Evolutionary conservation across 2,329 filamentous ascomycete genomes (phyloP).

Genomic region (Penicillium hesseltinei): DNA sequence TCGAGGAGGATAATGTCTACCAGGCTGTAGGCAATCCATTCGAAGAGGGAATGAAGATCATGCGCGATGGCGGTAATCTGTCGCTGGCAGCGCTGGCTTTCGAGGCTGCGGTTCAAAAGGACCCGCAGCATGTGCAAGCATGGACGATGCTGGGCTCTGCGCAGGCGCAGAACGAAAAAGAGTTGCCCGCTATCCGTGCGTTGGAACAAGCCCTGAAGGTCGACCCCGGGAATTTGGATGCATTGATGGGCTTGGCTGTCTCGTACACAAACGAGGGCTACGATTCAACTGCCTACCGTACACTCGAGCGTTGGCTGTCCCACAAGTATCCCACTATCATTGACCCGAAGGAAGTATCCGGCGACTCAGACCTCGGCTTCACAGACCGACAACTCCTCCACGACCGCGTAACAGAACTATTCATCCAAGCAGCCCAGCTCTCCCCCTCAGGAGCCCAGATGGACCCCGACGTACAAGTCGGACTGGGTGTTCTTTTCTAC

Average conservation of each 20-base stretch:
- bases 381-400: slow-evolving; percentile 88
- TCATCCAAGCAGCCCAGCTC: slow-evolving; percentile 88
- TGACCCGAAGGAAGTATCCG: slow-evolving; percentile 67
- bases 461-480: slow-evolving; percentile 98
- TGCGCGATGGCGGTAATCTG: slow-evolving; percentile 89
- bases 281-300: slow-evolving; percentile 93
- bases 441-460: slow-evolving; percentile 91
- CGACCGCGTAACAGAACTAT: slow-evolving; percentile 83
- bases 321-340: slow-evolving; percentile 87
- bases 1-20: slow-evolving; percentile 93
- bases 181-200: slow-evolving; percentile 90
- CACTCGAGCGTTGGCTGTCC: slow-evolving; percentile 94
- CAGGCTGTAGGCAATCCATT: slow-evolving; percentile 78
- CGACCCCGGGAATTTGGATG: slow-evolving; percentile 81
- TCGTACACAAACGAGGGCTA: slow-evolving; percentile 99
- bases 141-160: slow-evolving; percentile 91
- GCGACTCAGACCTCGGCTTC: slow-evolving; percentile 82
- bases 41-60: slow-evolving; percentile 87
- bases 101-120: slow-evolving; percentile 89
- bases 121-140: slow-evolving; percentile 81
- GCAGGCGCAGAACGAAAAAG: slow-evolving; percentile 98
- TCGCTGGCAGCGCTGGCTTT: slow-evolving; percentile 92
- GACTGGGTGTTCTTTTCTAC: slow-evolving; percentile 94
- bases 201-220: slow-evolving; percentile 86
- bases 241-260: slow-evolving; percentile 91